Conservation (phyloP, 1,139 yeast species). For the Debaryomyces udenii region DNA sequence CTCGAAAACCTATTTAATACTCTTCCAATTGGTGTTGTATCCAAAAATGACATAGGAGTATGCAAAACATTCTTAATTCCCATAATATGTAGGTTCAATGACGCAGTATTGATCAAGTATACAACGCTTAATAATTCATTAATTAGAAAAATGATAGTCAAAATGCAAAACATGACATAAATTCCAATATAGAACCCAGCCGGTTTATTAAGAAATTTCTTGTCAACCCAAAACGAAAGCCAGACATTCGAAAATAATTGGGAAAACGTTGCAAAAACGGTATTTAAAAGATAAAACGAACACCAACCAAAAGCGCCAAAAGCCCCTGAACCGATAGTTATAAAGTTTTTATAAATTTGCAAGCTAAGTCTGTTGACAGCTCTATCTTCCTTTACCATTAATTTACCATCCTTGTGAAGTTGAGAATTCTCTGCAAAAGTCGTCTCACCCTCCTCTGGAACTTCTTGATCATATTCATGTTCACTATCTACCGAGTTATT, state of each 20-base stretch:
- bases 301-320: constrained; percentile 24
- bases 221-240: constrained; percentile 81
- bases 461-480: constrained; percentile 22
- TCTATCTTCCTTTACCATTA: constrained; percentile 35
- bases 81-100: constrained; percentile 41
- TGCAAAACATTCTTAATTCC: constrained; percentile 69
- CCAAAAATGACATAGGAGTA: constrained; percentile 61
- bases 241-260: constrained; percentile 74
- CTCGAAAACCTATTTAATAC: constrained; percentile 68
- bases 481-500: constrained; percentile 24
- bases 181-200: constrained; percentile 71
- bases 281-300: constrained; percentile 24
- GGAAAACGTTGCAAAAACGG: constrained; percentile 56
- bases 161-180: constrained; percentile 60
- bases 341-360: constrained; percentile 43
- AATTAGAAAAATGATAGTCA: constrained; percentile 38
- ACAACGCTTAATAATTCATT: constrained; percentile 52
- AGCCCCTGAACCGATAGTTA: constrained; percentile 59
- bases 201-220: constrained; percentile 50
- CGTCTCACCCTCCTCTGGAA: constrained; percentile 26
- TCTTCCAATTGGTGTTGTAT: constrained; percentile 66
- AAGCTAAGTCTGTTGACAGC: constrained; percentile 45
- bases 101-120: constrained; percentile 52
- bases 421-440: constrained; percentile 23
- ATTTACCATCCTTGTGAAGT: constrained; percentile 35